Percentiles rank a stretch among this genome's conserved stretches.
Evolutionary conservation across 805 yeast genomes (phyloP).

Genomic region (Sugiyamaella qingdaonensis): DNA sequence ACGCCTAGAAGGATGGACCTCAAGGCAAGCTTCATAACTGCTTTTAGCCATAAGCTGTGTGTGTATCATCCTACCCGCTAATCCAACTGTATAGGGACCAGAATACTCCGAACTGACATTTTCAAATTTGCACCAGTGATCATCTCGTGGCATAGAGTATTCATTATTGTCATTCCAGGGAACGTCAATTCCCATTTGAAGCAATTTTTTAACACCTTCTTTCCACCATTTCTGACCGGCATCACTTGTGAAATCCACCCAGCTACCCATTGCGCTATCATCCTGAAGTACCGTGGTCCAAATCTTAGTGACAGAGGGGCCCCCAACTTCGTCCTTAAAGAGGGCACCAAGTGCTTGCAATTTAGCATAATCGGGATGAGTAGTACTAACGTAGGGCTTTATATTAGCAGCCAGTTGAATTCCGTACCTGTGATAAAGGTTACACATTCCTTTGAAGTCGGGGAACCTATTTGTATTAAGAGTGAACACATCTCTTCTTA

Average conservation of each 20-base stretch:
- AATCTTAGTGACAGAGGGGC: constrained; percentile 1
- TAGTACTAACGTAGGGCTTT: constrained; percentile 7
- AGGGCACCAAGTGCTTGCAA: background rate
- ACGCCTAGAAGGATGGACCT: background rate
- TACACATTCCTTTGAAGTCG: constrained; percentile 6
- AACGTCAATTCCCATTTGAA: background rate
- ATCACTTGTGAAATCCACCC: constrained; percentile 4
- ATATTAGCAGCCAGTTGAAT: background rate
- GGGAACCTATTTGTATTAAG: constrained; percentile 7
- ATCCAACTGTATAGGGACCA: background rate
- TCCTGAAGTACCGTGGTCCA: constrained; percentile 1
- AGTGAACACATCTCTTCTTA: constrained; percentile 7
- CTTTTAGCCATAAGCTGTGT: constrained; percentile 4
- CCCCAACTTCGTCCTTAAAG: background rate
- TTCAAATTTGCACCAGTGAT: constrained; percentile 3
- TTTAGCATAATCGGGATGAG: constrained; percentile 6
- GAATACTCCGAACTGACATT: constrained; percentile 1
- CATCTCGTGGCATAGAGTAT: background rate
- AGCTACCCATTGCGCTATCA: background rate
- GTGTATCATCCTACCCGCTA: constrained; percentile 2
- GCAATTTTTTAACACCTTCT: background rate
- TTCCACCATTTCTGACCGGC: constrained; percentile 5
- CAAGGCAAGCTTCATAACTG: constrained; percentile 3
- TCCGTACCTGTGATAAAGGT: background rate
- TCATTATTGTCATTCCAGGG: constrained; percentile 8